Evolutionary conservation across 2,329 filamentous ascomycete species (phyloP).

Genomic region (Graphium sp.): DNA sequence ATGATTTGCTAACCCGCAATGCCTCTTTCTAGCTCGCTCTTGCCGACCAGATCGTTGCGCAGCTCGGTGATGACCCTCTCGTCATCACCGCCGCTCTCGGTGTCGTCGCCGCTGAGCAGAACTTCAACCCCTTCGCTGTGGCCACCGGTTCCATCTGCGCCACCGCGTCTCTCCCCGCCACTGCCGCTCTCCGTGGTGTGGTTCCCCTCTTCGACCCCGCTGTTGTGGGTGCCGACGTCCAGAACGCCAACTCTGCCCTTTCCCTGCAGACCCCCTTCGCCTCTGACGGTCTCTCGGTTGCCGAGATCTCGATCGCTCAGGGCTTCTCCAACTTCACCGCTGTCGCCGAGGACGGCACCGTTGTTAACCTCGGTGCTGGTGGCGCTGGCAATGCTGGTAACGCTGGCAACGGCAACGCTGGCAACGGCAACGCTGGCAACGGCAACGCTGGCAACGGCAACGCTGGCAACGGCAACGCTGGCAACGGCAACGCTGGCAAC

Average conservation of each 20-base stretch:
- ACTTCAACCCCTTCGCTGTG: slow-evolving; percentile 52
- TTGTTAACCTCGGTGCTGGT: slow-evolving; percentile 12
- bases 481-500: slow-evolving; percentile 8
- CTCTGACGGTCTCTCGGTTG: slow-evolving; percentile 46
- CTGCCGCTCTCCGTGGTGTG: slow-evolving; percentile 44
- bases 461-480: slow-evolving; percentile 7
- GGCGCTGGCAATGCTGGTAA: slow-evolving; percentile 8
- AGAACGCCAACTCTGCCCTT: slow-evolving; percentile 40
- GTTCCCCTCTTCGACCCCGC: slow-evolving; percentile 50
- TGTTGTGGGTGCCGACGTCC: slow-evolving; percentile 35
- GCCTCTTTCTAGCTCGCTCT: slow-evolving; percentile 28
- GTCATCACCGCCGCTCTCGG: slow-evolving; percentile 45
- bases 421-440: slow-evolving; percentile 4
- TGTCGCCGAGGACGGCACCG: slow-evolving; percentile 13
- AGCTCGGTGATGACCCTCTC: slow-evolving; percentile 40
- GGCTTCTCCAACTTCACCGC: slow-evolving; percentile 47
- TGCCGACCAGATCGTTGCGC: slow-evolving; percentile 45
- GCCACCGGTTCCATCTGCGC: slow-evolving; percentile 45
- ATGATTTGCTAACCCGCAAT: slow-evolving; percentile 9
- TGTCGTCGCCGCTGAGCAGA: slow-evolving; percentile 45
- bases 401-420: slow-evolving; percentile 2
- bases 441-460: slow-evolving; percentile 5
- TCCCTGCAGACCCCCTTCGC: slow-evolving; percentile 36
- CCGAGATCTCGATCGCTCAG: slow-evolving; percentile 42
- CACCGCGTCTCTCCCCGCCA: slow-evolving; percentile 44